These are phyloP conservation scores for Cordyceps pruinosa DNA, from an alignment of 2,329 filamentous ascomycete species.

Conservation along the genomic window DNA sequence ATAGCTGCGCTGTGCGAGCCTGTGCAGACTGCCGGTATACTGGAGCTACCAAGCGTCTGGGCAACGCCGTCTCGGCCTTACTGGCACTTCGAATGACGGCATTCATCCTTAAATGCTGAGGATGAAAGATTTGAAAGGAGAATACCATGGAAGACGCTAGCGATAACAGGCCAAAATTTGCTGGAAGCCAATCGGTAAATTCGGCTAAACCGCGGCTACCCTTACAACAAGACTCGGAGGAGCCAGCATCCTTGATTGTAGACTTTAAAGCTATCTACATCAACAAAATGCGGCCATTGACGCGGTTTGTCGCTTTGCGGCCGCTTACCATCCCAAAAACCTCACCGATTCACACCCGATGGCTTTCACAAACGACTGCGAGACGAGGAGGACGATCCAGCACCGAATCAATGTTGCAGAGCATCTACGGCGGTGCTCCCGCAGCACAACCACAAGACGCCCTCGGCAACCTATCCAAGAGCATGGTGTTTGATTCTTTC, in stretches of 20 bases:
- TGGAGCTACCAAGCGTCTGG: conserved; percentile 30
- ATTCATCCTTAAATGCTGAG: conserved; percentile 35
- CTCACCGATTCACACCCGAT: conserved; percentile 19
- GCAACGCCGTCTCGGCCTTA: conserved; percentile 34
- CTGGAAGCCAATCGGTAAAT: background rate
- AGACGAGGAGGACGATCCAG: conserved; percentile 16
- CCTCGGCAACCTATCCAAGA: conserved; percentile 31
- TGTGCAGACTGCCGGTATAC: conserved; percentile 34
- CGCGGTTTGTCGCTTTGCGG: background rate
- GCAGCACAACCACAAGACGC: conserved; percentile 19
- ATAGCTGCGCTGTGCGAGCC: conserved; percentile 19
- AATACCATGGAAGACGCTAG: conserved; percentile 10
- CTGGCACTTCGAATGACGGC: conserved; percentile 37
- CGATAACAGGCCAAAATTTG: conserved; percentile 9
- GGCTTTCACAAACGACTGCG: conserved; percentile 34
- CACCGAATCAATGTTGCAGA: conserved; percentile 27
- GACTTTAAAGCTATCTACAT: background rate
- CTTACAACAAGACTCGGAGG: background rate
- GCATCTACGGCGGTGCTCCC: conserved; percentile 25
- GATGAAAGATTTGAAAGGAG: conserved; percentile 14
- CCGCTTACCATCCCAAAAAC: background rate
- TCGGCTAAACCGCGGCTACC: conserved; percentile 11
- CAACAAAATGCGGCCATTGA: conserved; percentile 3
- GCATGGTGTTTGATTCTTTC: conserved; percentile 33
- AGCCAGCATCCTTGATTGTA: background rate